A percentile compares a stretch with the other conserved stretches of the same genome.
Conservation (phyloP, 225 moss, liverwort and hornwort genomes). For the Thuidium tamariscinum region DNA sequence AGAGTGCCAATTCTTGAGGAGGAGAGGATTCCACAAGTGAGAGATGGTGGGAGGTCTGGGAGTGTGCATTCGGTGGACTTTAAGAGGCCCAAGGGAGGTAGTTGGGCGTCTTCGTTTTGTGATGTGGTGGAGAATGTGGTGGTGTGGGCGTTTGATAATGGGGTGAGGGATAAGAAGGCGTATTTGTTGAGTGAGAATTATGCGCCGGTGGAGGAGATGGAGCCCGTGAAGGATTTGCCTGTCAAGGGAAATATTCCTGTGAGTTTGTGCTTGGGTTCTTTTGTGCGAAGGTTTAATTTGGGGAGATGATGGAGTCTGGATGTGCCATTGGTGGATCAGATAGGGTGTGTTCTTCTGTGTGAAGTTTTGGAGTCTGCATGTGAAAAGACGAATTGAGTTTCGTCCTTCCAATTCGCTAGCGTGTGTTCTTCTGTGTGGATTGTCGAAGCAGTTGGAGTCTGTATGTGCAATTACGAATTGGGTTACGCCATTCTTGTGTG, state of each 20-base stretch:
- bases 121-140: constrained; percentile 1
- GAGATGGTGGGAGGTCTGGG: neutral
- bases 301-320: neutral
- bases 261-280: neutral
- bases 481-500: neutral
- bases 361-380: neutral
- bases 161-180: neutral
- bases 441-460: neutral
- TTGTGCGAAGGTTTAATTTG: neutral
- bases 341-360: neutral
- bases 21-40: neutral
- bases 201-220: constrained; percentile 3
- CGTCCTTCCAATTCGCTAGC: neutral
- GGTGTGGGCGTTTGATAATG: constrained; percentile 7
- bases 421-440: neutral
- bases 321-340: neutral
- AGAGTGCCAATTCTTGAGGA: neutral
- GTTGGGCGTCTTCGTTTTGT: constrained; percentile 6
- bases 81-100: neutral
- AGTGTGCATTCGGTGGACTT: neutral
- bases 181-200: neutral
- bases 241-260: constrained; percentile 6
- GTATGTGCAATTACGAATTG: too few relatives aligned
- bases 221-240: neutral
- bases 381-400: neutral